Evolutionary conservation across 176 grass and related monocot species (phyloP).

Genomic region (Saccharum spontaneum): DNA sequence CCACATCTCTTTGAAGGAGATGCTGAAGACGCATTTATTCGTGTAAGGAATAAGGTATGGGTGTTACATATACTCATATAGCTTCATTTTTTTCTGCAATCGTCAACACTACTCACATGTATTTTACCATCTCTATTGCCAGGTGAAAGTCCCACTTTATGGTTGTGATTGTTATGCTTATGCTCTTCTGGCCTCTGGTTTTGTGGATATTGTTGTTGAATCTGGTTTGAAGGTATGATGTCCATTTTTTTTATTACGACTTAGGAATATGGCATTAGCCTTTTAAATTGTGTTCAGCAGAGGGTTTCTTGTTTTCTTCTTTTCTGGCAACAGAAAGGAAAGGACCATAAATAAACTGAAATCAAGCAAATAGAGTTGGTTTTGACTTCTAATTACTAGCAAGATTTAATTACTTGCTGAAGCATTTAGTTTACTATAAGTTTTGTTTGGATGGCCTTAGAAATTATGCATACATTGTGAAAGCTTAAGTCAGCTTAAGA

Average conservation of each 20-base stretch:
- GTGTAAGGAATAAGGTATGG: slow-evolving; percentile 75
- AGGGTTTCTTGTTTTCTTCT: too few species aligned
- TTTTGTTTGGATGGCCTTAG: background rate
- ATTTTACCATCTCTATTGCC: slow-evolving; percentile 31
- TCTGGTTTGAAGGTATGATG: slow-evolving; percentile 81
- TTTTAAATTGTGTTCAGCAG: too few species aligned
- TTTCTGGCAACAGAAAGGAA: too few species aligned
- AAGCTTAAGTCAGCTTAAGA: background rate
- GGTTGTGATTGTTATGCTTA: slow-evolving; percentile 99
- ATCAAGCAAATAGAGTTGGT: too few species aligned
- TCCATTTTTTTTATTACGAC: background rate
- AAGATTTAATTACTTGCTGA: background rate
- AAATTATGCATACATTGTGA: background rate
- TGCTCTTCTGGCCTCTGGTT: slow-evolving; percentile 86
- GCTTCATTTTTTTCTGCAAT: background rate
- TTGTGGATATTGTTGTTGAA: slow-evolving; percentile 93
- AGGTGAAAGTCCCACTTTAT: slow-evolving; percentile 96
- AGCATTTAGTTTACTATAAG: background rate
- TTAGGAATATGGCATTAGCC: too few species aligned
- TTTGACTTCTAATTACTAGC: background rate
- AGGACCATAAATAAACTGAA: too few species aligned
- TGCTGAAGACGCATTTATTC: slow-evolving; percentile 74
- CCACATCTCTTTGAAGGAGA: slow-evolving; percentile 84
- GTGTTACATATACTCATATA: slow-evolving; percentile 7
- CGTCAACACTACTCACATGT: slow-evolving; percentile 1